A percentile compares a stretch with the other conserved stretches of the same genome.
Conservation (phyloP, 1,284 basidiomycete genomes). For the Takashimella tepidaria region DNA sequence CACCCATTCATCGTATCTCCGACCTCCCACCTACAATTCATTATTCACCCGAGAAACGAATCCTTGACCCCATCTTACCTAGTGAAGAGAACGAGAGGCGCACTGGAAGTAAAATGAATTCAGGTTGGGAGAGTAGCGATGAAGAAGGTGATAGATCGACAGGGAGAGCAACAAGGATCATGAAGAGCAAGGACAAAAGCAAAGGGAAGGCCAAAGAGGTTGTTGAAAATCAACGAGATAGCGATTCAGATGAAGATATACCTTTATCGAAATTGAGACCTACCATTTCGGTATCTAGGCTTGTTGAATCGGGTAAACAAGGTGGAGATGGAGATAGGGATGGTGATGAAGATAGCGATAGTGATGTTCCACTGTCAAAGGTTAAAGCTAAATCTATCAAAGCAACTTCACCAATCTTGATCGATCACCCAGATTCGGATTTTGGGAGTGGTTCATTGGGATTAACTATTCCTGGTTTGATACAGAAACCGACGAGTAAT, state of each 20-base stretch:
- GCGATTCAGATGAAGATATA: constrained; percentile 23
- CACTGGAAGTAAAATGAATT: neutral
- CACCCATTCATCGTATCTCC: constrained; percentile 9
- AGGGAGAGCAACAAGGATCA: neutral
- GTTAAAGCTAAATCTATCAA: neutral
- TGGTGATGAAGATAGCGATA: neutral
- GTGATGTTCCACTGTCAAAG: neutral
- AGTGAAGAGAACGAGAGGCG: neutral
- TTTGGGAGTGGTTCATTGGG: constrained; percentile 15
- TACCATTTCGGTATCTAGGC: neutral
- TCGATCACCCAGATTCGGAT: neutral
- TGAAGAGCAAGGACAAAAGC: constrained; percentile 1
- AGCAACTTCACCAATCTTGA: neutral
- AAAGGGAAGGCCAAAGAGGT: constrained; percentile 1
- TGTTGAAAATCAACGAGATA: constrained; percentile 1
- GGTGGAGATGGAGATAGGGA: neutral
- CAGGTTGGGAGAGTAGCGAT: constrained; percentile 6
- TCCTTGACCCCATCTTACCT: too few relatives aligned
- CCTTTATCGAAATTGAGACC: constrained; percentile 26
- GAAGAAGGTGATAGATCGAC: constrained; percentile 11
- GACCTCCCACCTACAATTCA: constrained; percentile 13
- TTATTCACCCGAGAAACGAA: constrained; percentile 13
- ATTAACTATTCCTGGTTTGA: constrained; percentile 4
- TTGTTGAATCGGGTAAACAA: too few relatives aligned
- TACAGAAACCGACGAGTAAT: neutral